Conservation (phyloP, 352 stramenopile genomes). For the Phytopythium aichiense region DNA sequence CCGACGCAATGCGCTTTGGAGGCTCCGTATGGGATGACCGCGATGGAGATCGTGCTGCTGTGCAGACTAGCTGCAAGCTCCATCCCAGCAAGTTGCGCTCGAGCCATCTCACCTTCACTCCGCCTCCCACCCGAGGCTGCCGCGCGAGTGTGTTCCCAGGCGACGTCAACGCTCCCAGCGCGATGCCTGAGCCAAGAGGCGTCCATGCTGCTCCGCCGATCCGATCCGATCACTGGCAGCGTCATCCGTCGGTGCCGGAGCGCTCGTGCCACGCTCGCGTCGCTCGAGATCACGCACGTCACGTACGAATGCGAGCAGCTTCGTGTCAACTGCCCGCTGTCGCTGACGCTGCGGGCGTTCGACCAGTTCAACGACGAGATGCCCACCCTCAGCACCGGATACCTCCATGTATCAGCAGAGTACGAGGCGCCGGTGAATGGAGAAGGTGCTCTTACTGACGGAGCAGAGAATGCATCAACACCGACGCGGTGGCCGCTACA, state of each 20-base stretch:
- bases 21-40: constrained; percentile 42
- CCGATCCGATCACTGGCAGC: background rate
- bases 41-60: constrained; percentile 25
- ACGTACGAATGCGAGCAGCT: constrained; percentile 46
- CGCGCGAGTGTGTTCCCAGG: constrained; percentile 28
- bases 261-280: constrained; percentile 17
- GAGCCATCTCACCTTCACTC: constrained; percentile 18
- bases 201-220: background rate
- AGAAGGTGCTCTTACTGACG: background rate
- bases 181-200: constrained; percentile 33
- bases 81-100: constrained; percentile 35
- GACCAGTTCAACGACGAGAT: constrained; percentile 58
- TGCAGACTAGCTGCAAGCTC: constrained; percentile 28
- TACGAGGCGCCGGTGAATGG: background rate
- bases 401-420: constrained; percentile 20
- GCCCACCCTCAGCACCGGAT: constrained; percentile 19
- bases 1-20: constrained; percentile 29
- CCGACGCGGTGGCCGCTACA: background rate
- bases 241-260: constrained; percentile 31
- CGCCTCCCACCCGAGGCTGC: constrained; percentile 24
- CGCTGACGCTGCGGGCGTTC: constrained; percentile 32
- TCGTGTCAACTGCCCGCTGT: constrained; percentile 34
- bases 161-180: constrained; percentile 30
- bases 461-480: constrained; percentile 2
- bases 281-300: constrained; percentile 40